phyloP scores from a whole-genome alignment of 768 basidiomycete species.

The Fomitopsis pulvina region DNA sequence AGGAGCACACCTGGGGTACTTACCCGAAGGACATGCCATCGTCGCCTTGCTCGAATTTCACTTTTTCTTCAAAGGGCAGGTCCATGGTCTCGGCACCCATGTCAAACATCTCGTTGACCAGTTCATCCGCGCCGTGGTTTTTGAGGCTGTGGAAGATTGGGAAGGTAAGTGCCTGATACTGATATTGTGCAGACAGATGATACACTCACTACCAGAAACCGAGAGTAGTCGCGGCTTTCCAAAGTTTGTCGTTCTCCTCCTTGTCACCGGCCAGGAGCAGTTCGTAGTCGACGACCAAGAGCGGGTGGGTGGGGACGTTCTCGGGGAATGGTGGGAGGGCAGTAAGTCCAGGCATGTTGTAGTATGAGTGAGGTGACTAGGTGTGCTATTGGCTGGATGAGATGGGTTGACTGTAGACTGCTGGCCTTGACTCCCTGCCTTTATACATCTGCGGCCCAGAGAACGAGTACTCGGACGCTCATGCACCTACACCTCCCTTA shows the following conservation, averaged over 20 bases:
- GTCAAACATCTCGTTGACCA: constrained; percentile 33
- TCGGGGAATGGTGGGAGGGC: constrained; percentile 36
- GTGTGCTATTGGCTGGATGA: neutral
- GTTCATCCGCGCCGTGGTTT: constrained; percentile 34
- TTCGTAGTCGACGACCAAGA: constrained; percentile 40
- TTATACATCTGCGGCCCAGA: neutral
- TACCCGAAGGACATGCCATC: constrained; percentile 33
- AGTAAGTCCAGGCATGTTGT: constrained; percentile 27
- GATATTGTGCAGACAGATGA: neutral
- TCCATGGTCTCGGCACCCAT: constrained; percentile 36
- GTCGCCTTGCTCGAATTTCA: constrained; percentile 39
- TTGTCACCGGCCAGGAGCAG: constrained; percentile 29
- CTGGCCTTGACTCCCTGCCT: neutral
- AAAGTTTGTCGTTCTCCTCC: constrained; percentile 35
- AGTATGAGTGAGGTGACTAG: neutral
- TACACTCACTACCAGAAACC: constrained; percentile 50
- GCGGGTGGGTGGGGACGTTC: constrained; percentile 36
- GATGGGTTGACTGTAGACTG: neutral
- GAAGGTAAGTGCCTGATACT: neutral
- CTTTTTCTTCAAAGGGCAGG: constrained; percentile 35
- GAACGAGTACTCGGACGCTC: neutral
- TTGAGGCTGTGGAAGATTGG: constrained; percentile 29
- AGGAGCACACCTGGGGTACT: neutral
- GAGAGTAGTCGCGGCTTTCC: constrained; percentile 39
- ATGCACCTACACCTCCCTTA: neutral